Evolutionary conservation across 768 basidiomycete species (phyloP), one percentile per base, ranked within the genome.

Genomic region (Mycena maculata): DNA sequence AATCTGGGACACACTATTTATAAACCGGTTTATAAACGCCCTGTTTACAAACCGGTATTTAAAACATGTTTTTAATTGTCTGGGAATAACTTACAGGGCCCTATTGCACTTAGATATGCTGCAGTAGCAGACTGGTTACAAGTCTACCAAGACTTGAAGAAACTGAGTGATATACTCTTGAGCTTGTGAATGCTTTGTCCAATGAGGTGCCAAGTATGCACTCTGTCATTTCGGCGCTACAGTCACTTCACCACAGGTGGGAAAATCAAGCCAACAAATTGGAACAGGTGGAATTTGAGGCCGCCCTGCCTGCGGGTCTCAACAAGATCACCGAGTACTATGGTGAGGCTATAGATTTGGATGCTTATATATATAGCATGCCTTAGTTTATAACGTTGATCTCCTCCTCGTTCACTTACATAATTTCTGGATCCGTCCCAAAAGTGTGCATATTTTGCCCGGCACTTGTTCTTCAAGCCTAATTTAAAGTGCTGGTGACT

Each of bases 361-460:
- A 76, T 67, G 78, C 78, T 1, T n/a, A n/a, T 78, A 80, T 55
- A 76, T 73, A 16, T 63, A 55, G 70, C 4, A 77, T 77, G 76
- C 56, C 75, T 78, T 20, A 18, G 69, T 72, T 16, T 30, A 13
- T 4, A 9, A 10, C 5, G 28, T 36, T 39, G 22, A 10, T 9
- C 39, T 41, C 8, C 39, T 18, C 39, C 8, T 28, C 25, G 30
- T 22, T 38, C 2, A 53, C 27, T n/a, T 53, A 36, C 36, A 16
- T 10, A 8, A 59, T 42, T 59, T 4, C 25, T 59, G 57, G 57
- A 59, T 47, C 57, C 57, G 7, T 47, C 57, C 4, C 57, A 33
- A 12, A 59, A 59, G 31, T 20, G 31, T 1, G 30, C 30, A 6
- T 59, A 59, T 7, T 59, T 47, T 4, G 9, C 3, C 20, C 1